Evolutionary conservation across 1,139 yeast genomes (phyloP), one percentile per base, ranked within the genome.

Genomic region (Sugiyamaella neomexicana): DNA sequence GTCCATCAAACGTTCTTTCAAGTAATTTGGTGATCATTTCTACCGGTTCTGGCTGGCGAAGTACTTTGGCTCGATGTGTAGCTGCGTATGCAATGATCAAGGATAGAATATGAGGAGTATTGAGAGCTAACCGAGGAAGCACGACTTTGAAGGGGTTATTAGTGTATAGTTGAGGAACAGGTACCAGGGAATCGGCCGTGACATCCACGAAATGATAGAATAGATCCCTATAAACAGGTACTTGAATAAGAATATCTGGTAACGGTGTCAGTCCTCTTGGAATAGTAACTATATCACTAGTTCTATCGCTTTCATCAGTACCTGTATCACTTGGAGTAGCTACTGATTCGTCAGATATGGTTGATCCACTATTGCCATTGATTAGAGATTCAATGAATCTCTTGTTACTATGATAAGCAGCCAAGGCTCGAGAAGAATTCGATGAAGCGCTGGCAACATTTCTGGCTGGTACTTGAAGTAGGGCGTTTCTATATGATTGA

Each of bases 71-170:
- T 31, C 68, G 73, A 57, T 84, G 81, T 3, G 78, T 72, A 0
- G 89, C 83, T 1, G 90, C 83, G 66, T 83, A 85, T 1, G 93
- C 91, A 38, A 86, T 70, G 17, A 86, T 65, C 1, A 86, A 73
- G 1, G 87, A 78, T 60, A 86, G 70, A 10, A 87, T 69, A 13
- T 72, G 74, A 10, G 73, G 72, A 0, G 87, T 80, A 16, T 77
- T 75, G 76, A 85, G 74, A 0, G 95, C 91, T 80, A 87, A 77
- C 59, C 80, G 81, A 0, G 95, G 93, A 15, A 87, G 68, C 4
- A 85, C 70, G 6, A 78, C 77, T 57, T 78, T 78, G 69, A 86
- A 86, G 0, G 95, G 95, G 62, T 86, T 87, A 20, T 80, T 82
- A 20, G 71, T 74, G 64, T 84, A 83, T 2, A 78, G 64, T 6